phyloP scores from a whole-genome alignment of 2,329 filamentous ascomycete genomes.

The Samsoniella hepiali region DNA sequence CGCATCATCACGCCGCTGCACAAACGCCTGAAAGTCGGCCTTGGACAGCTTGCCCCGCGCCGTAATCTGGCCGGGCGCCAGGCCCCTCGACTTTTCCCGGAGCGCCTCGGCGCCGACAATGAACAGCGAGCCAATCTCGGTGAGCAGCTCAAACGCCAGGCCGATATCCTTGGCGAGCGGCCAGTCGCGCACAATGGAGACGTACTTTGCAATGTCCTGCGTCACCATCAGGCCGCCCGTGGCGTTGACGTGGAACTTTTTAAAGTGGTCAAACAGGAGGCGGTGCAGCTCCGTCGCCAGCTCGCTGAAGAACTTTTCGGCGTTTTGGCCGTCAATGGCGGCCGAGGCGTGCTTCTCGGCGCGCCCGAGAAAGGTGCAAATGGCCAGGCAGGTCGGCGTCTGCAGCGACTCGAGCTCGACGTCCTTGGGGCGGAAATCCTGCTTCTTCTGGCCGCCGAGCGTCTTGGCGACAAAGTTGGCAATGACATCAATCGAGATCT shows the following conservation, averaged over 20 bases:
- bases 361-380: slow-evolving; percentile 74
- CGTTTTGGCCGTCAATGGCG: slow-evolving; percentile 78
- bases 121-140: slow-evolving; percentile 93
- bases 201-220: slow-evolving; percentile 93
- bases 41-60: slow-evolving; percentile 57
- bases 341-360: slow-evolving; percentile 60
- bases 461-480: slow-evolving; percentile 73
- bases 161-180: slow-evolving; percentile 66
- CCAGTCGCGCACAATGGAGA: slow-evolving; percentile 81
- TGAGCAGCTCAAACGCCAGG: slow-evolving; percentile 74
- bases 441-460: slow-evolving; percentile 76
- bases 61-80: slow-evolving; percentile 42
- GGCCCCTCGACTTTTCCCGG: slow-evolving; percentile 63
- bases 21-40: slow-evolving; percentile 77
- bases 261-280: slow-evolving; percentile 87
- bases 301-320: slow-evolving; percentile 78
- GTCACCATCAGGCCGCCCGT: slow-evolving; percentile 93
- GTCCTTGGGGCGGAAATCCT: slow-evolving; percentile 85
- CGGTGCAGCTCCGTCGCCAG: slow-evolving; percentile 74
- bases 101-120: slow-evolving; percentile 83
- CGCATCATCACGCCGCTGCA: slow-evolving; percentile 80
- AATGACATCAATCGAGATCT: slow-evolving; percentile 61
- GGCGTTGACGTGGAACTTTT: slow-evolving; percentile 88
- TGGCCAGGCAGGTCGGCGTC: slow-evolving; percentile 77
- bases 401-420: slow-evolving; percentile 76